Conservation (phyloP, 176 grass and related monocot species). For the Juncus effusus region DNA sequence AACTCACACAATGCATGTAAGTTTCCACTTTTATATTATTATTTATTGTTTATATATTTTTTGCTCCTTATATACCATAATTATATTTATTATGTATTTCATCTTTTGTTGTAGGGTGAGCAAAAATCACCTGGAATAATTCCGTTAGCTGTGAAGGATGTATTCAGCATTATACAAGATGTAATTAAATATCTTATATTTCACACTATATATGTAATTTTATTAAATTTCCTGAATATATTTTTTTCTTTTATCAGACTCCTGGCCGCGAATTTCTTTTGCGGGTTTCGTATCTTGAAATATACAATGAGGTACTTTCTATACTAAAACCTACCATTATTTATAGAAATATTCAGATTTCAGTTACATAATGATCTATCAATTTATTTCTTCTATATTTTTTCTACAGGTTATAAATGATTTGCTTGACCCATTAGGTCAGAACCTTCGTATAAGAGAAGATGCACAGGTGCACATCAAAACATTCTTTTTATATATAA, state of each 20-base stretch:
- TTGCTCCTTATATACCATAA: neutral
- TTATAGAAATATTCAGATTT: too few species aligned
- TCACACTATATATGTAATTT: neutral
- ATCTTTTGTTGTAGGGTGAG: slow-evolving; percentile 60
- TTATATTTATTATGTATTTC: slow-evolving; percentile 4
- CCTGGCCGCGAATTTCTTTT: slow-evolving; percentile 97
- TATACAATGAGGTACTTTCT: slow-evolving; percentile 93
- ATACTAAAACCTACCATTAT: slow-evolving; percentile 1
- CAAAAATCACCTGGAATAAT: slow-evolving; percentile 99
- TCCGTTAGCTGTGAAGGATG: slow-evolving; percentile 94
- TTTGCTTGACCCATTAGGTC: slow-evolving; percentile 86
- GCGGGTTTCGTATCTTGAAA: slow-evolving; percentile 98
- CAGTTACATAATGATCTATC: neutral
- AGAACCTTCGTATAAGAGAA: slow-evolving; percentile 97
- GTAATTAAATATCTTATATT: slow-evolving; percentile 41
- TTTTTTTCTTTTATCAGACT: slow-evolving; percentile 52
- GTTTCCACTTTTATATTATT: slow-evolving; percentile 33
- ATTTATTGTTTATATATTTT: neutral
- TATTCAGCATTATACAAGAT: slow-evolving; percentile 99
- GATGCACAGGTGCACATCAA: slow-evolving; percentile 64
- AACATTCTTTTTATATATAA: slow-evolving; percentile 12
- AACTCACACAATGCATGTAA: slow-evolving; percentile 99
- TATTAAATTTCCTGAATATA: slow-evolving; percentile 26
- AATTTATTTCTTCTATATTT: slow-evolving; percentile 6
- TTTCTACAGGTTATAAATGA: slow-evolving; percentile 88